phyloP scores from a whole-genome alignment of 2,329 filamentous ascomycete species.

The Aspergillus sojae region DNA sequence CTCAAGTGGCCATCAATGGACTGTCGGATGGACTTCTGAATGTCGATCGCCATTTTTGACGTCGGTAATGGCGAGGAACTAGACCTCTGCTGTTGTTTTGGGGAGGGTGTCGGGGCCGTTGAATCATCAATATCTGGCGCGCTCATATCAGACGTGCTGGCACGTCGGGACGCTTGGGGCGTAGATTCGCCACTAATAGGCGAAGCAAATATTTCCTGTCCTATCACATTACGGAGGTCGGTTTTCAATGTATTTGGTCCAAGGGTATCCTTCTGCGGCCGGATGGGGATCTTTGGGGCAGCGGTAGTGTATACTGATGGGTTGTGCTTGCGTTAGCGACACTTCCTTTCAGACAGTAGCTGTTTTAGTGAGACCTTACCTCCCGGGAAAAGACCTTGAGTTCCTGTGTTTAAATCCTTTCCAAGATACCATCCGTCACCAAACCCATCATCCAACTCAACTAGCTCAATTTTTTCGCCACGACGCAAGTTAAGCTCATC shows the following conservation, averaged over 20 bases:
- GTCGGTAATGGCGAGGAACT: slow-evolving; percentile 42
- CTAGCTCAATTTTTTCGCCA: slow-evolving; percentile 66
- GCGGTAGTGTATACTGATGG: slow-evolving; percentile 29
- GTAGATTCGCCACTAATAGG: slow-evolving; percentile 40
- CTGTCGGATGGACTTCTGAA: slow-evolving; percentile 49
- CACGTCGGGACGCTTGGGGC: slow-evolving; percentile 44
- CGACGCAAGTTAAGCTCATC: slow-evolving; percentile 90
- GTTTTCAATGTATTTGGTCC: slow-evolving; percentile 17
- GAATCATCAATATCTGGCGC: slow-evolving; percentile 22
- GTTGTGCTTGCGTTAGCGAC: slow-evolving; percentile 3
- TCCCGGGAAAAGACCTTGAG: slow-evolving; percentile 52
- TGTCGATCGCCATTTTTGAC: slow-evolving; percentile 37
- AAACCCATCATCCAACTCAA: slow-evolving; percentile 68
- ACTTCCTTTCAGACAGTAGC: background rate
- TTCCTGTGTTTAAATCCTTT: slow-evolving; percentile 45
- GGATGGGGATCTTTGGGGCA: slow-evolving; percentile 28
- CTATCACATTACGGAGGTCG: slow-evolving; percentile 17
- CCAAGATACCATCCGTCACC: slow-evolving; percentile 68
- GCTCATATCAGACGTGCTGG: slow-evolving; percentile 35
- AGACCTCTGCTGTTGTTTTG: slow-evolving; percentile 34
- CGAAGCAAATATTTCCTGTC: slow-evolving; percentile 24
- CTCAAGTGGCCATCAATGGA: slow-evolving; percentile 54
- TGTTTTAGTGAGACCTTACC: slow-evolving; percentile 34
- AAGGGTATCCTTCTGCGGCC: slow-evolving; percentile 20
- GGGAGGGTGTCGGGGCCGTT: slow-evolving; percentile 20